A percentile compares a stretch with the other conserved stretches of the same genome.
phyloP scores from a whole-genome alignment of 305 asterid genomes.

The Withania somnifera region DNA sequence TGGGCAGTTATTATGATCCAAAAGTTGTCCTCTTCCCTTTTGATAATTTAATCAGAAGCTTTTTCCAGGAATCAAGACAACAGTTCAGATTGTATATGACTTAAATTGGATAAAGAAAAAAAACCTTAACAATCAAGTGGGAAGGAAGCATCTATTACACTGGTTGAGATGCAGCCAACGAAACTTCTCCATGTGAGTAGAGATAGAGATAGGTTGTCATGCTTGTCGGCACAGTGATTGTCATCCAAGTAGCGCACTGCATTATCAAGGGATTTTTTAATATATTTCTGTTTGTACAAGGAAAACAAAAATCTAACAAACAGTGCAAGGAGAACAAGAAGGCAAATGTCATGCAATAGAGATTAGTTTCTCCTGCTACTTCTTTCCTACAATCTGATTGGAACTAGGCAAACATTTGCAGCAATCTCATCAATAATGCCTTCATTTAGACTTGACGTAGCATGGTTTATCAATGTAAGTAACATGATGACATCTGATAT shows the following conservation, averaged over 20 bases:
- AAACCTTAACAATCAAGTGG: slow-evolving; percentile 7
- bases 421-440: not conserved
- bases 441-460: not conserved
- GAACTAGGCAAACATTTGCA: not conserved
- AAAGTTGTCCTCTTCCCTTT: not conserved
- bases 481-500: not conserved
- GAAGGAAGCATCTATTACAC: slow-evolving; percentile 99
- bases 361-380: not conserved
- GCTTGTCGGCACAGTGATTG: slow-evolving; percentile 89
- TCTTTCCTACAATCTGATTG: slow-evolving; percentile 2
- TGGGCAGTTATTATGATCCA: not conserved
- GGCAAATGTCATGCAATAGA: not conserved
- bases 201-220: slow-evolving; percentile 97
- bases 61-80: slow-evolving; percentile 5
- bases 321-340: not conserved
- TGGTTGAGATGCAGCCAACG: slow-evolving; percentile 99
- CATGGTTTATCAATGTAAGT: not conserved
- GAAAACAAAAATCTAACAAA: not conserved
- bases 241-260: slow-evolving; percentile 99
- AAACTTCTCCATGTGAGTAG: slow-evolving; percentile 94
- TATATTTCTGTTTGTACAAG: not conserved
- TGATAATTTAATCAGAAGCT: not conserved
- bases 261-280: slow-evolving; percentile 17
- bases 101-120: not conserved
- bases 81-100: not conserved